A percentile compares a stretch with the other conserved stretches of the same genome.
These are phyloP conservation scores for Plenodomus biglobosus DNA, from an alignment of 2,329 filamentous ascomycete genomes.

Conservation along the genomic window DNA sequence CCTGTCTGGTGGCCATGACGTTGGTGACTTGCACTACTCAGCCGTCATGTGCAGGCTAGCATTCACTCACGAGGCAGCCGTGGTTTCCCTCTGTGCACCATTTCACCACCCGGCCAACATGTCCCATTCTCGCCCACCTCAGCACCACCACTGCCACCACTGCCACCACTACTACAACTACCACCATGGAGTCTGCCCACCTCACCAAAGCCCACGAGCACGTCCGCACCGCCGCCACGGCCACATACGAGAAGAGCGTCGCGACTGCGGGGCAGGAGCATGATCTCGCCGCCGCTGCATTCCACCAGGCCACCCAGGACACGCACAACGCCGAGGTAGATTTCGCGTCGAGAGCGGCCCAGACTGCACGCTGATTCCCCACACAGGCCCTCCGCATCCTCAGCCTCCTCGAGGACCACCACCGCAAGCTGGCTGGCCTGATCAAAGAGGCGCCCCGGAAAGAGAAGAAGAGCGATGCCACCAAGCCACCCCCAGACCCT, in stretches of 20 bases:
- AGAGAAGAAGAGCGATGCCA: conserved; percentile 19
- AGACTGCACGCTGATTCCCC: conserved; percentile 17
- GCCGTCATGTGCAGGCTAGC: not conserved
- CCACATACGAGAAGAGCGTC: conserved; percentile 68
- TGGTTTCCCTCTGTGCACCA: not conserved
- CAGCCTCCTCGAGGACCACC: conserved; percentile 82
- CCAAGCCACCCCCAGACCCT: conserved; percentile 12
- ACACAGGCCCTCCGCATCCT: conserved; percentile 77
- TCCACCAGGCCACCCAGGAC: conserved; percentile 74
- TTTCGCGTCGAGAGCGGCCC: not conserved
- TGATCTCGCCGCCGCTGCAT: conserved; percentile 83
- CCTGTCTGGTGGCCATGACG: too few species aligned
- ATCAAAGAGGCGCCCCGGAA: conserved; percentile 64
- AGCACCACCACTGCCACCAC: too few species aligned
- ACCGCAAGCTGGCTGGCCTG: conserved; percentile 78
- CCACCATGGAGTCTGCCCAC: conserved; percentile 67
- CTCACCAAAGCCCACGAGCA: conserved; percentile 83
- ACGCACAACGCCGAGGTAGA: conserved; percentile 64
- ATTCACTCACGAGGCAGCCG: conserved; percentile 5
- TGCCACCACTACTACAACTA: not conserved
- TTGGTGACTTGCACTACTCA: too few species aligned
- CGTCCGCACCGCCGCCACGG: conserved; percentile 77
- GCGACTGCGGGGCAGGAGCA: conserved; percentile 86
- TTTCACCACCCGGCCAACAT: conserved; percentile 7
- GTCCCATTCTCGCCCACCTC: too few species aligned